Base-by-base conservation (phyloP, 106 monocot species). In the Iris macrosiphon region DNA sequence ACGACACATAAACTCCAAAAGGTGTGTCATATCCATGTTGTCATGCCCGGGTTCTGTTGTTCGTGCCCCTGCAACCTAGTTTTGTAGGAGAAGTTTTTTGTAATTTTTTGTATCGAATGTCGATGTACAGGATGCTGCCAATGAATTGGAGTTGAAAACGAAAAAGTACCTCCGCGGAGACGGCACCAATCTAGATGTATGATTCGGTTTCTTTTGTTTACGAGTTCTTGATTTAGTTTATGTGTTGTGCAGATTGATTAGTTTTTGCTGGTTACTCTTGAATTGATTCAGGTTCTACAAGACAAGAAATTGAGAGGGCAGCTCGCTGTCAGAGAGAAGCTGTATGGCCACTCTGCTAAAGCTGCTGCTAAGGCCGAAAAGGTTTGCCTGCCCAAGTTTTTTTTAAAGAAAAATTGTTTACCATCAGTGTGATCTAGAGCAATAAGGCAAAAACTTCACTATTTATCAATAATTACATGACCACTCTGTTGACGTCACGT, bases 301-400 rank as follows among this genome's bases (percentile, higher is more conserved):
- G 95, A 96, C 70, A 96, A 85, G 66, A 96, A 83, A 65, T 57
- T 96, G 40, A 96, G 72, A 71, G 82, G 79, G 3, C 82, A 89
- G 40, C 95, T 89, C 40, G 38, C 49, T 60, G 65, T 63, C 29
- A 82, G 71, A 62, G 95, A 96, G 49, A 73, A 89, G 44, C 47
- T 85, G 28, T 96, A 86, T 74, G 82, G 79, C 43, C 68, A 74
- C 10, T 71, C 89, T 56, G 89, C 95, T 11, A 89, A 83, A 70
- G 74, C 82, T 58, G 95, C 95, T 30, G 95, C 79, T n/a, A 81
- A 75, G 66, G 58, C 76, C 56, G 95, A 96, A 63, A 79, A 96
- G 89, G 95, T 96, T 69, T 59, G 24, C 6, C 39, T 40, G 3
- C 28, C 13, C 40, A 19, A 0, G 18, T 13, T 49, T 4, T 60